phyloP scores from a whole-genome alignment of 129 eudicot genomes.

The Kitagawia praeruptora region DNA sequence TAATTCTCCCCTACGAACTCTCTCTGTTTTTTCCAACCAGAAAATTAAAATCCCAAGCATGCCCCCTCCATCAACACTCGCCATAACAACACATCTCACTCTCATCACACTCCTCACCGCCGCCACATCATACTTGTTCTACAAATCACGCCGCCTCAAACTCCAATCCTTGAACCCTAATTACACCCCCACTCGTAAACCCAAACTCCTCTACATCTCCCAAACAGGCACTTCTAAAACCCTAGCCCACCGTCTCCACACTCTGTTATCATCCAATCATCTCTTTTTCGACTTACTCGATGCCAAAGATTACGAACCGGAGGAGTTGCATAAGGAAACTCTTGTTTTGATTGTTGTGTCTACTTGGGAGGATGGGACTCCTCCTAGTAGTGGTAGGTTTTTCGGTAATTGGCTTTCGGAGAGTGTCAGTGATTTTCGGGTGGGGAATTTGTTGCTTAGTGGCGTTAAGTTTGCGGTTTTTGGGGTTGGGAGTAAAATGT shows the following conservation, averaged over 20 bases:
- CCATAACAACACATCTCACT: conserved; percentile 46
- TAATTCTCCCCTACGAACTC: background rate
- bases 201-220: conserved; percentile 60
- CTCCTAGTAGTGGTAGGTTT: conserved; percentile 66
- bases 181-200: conserved; percentile 20
- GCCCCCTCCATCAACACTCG: conserved; percentile 19
- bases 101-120: conserved; percentile 70
- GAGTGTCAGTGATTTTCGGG: conserved; percentile 85
- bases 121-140: conserved; percentile 68
- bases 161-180: conserved; percentile 14
- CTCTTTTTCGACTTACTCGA: conserved; percentile 59
- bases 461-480: conserved; percentile 56
- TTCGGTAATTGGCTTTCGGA: conserved; percentile 72
- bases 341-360: conserved; percentile 64
- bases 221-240: conserved; percentile 72
- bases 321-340: conserved; percentile 60
- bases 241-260: conserved; percentile 66
- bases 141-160: conserved; percentile 71
- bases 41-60: conserved; percentile 2
- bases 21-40: background rate
- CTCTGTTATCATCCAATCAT: conserved; percentile 25
- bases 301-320: conserved; percentile 69
- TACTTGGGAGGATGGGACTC: conserved; percentile 75
- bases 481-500: conserved; percentile 75
- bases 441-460: conserved; percentile 54